Evolutionary conservation across 106 monocot species (phyloP).

Genomic region (Xerophyta viscosa): DNA sequence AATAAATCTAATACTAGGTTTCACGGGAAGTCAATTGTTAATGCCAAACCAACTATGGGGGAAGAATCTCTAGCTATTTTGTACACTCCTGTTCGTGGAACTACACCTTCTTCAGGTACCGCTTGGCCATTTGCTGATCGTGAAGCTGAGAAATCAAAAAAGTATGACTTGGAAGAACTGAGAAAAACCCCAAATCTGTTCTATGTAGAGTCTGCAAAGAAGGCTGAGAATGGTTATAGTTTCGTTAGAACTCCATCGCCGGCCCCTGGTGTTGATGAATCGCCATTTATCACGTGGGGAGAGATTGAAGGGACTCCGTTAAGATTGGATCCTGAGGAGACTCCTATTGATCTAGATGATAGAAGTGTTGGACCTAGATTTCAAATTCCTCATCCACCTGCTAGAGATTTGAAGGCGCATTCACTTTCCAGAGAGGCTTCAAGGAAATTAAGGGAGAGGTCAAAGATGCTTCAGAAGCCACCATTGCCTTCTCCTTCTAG

Average conservation of each 20-base stretch:
- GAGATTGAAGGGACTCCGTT: constrained; percentile 94
- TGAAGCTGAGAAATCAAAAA: constrained; percentile 50
- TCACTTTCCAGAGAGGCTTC: constrained; percentile 87
- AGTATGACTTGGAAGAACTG: constrained; percentile 91
- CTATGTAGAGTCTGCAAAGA: constrained; percentile 65
- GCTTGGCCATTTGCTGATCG: constrained; percentile 65
- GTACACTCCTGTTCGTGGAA: constrained; percentile 52
- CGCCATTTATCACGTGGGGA: constrained; percentile 98
- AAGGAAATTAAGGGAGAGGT: constrained; percentile 61
- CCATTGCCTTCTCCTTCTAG: constrained; percentile 80
- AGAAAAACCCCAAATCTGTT: constrained; percentile 80
- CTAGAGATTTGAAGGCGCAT: constrained; percentile 87
- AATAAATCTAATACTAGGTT: constrained; percentile 56
- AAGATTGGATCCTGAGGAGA: constrained; percentile 73
- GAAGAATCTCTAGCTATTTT: constrained; percentile 44
- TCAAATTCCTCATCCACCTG: constrained; percentile 64
- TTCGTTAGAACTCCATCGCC: constrained; percentile 89
- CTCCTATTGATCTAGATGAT: constrained; percentile 28
- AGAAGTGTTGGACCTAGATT: constrained; percentile 64
- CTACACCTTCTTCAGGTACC: constrained; percentile 70
- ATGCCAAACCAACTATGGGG: constrained; percentile 32
- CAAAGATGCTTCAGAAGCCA: constrained; percentile 69
- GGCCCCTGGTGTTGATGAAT: constrained; percentile 79
- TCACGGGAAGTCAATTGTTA: constrained; percentile 30
- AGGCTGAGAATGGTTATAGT: constrained; percentile 76